Conservation (phyloP, 495 filamentous ascomycete genomes). For the Ramalina intermedia region DNA sequence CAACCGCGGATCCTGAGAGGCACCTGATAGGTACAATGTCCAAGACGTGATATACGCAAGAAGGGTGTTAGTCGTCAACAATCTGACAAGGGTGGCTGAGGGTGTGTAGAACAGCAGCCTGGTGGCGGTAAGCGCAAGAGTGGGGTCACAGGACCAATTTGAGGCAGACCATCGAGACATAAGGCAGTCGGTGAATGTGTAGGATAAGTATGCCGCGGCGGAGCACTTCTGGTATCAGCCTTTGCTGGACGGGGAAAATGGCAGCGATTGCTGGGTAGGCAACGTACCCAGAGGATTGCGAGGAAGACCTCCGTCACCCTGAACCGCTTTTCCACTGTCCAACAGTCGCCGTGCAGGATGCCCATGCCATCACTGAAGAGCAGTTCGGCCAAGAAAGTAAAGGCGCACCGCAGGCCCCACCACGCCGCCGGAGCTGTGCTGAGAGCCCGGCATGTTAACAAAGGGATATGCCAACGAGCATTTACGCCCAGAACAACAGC, state of each 20-base stretch:
- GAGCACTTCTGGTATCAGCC: constrained; percentile 40
- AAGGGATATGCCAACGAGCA: constrained; percentile 45
- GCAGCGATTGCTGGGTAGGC: background rate
- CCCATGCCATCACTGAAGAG: constrained; percentile 33
- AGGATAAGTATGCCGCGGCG: constrained; percentile 72
- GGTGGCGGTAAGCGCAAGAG: background rate
- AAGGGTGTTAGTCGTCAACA: constrained; percentile 61
- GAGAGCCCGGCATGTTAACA: constrained; percentile 46
- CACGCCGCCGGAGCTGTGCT: constrained; percentile 43
- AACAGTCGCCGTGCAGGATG: constrained; percentile 25
- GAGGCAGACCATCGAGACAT: constrained; percentile 67
- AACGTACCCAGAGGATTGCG: constrained; percentile 68
- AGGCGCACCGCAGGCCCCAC: constrained; percentile 48
- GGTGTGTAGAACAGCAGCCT: constrained; percentile 84
- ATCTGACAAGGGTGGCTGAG: constrained; percentile 67
- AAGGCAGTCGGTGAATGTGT: constrained; percentile 82
- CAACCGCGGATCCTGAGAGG: constrained; percentile 57
- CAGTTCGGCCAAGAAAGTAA: constrained; percentile 44
- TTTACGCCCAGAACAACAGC: constrained; percentile 51
- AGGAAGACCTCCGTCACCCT: constrained; percentile 64
- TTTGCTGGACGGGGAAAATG: background rate
- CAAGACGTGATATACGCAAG: constrained; percentile 74
- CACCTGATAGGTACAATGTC: constrained; percentile 62
- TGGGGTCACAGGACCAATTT: background rate
- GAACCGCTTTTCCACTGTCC: constrained; percentile 42